These are phyloP conservation scores for Cornus controversa DNA, from an alignment of 148 eudicot genomes.

Conservation along the genomic window DNA sequence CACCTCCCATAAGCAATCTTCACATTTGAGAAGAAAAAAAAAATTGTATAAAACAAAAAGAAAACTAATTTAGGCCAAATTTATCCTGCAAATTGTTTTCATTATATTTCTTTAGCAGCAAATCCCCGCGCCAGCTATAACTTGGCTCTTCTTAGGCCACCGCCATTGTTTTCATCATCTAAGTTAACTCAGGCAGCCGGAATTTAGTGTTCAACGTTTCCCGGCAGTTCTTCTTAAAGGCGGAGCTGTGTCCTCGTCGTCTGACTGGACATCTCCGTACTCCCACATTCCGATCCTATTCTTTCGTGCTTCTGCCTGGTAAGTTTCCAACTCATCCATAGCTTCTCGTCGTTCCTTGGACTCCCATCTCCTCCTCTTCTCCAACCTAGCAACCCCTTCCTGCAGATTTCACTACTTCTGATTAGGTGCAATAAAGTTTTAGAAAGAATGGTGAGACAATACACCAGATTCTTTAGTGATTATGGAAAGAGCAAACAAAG, in stretches of 20 bases:
- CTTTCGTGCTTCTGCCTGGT: constrained; percentile 63
- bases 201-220: constrained; percentile 43
- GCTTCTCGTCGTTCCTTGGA: constrained; percentile 47
- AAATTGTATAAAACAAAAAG: not conserved
- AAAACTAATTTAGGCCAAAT: constrained; percentile 5
- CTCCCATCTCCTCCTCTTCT: constrained; percentile 66
- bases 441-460: no score
- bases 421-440: not conserved
- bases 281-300: constrained; percentile 79
- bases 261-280: constrained; percentile 77
- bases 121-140: not conserved
- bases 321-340: constrained; percentile 65
- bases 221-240: constrained; percentile 65
- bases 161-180: not conserved
- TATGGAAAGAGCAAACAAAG: no score
- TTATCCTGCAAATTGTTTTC: not conserved
- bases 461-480: no score
- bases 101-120: not conserved
- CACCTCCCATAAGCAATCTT: constrained; percentile 7
- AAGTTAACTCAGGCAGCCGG: not conserved
- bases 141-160: constrained; percentile 6
- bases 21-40: not conserved
- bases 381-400: constrained; percentile 86
- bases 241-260: constrained; percentile 73
- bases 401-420: constrained; percentile 25